Percentiles rank a stretch among this genome's conserved stretches.
Evolutionary conservation across 768 basidiomycete species (phyloP).

Genomic region (Auricularia heimuer): DNA sequence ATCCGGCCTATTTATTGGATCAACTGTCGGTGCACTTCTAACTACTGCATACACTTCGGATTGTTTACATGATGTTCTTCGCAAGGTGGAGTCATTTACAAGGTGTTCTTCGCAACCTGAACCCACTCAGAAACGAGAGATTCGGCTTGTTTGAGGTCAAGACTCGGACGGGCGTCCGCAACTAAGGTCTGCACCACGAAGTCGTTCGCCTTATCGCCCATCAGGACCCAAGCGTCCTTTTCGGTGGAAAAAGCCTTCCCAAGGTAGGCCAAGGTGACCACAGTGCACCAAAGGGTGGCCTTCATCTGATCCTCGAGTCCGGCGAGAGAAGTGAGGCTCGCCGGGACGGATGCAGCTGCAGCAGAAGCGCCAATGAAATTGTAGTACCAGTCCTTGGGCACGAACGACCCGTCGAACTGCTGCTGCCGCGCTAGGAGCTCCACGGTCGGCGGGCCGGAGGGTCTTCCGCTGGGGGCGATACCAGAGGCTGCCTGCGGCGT

Average conservation of each 20-base stretch:
- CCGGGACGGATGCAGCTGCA: neutral
- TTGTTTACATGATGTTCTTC: too few relatives aligned
- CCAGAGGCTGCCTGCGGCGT: too few relatives aligned
- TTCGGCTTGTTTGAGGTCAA: too few relatives aligned
- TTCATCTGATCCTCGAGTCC: neutral
- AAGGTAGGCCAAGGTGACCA: slow-evolving; percentile 38
- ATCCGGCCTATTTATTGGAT: too few relatives aligned
- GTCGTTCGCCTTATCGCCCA: slow-evolving; percentile 33
- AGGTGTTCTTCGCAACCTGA: too few relatives aligned
- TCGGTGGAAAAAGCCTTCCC: slow-evolving; percentile 27
- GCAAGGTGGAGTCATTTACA: too few relatives aligned
- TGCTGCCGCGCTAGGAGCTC: slow-evolving; percentile 3
- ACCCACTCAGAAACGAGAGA: too few relatives aligned
- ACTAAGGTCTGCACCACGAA: slow-evolving; percentile 12
- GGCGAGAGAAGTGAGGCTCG: neutral
- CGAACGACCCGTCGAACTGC: slow-evolving; percentile 39
- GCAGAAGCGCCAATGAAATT: slow-evolving; percentile 19
- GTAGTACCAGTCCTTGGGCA: slow-evolving; percentile 20
- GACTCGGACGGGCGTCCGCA: too few relatives aligned
- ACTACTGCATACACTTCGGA: too few relatives aligned
- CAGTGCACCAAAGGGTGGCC: slow-evolving; percentile 37
- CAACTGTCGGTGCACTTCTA: too few relatives aligned
- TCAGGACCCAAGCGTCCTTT: slow-evolving; percentile 32
- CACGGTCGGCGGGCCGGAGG: neutral
- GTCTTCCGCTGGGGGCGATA: neutral